Percentiles rank a stretch among this genome's conserved stretches.
phyloP scores from a whole-genome alignment of 441 rosid genomes.

The Adansonia grandidieri region DNA sequence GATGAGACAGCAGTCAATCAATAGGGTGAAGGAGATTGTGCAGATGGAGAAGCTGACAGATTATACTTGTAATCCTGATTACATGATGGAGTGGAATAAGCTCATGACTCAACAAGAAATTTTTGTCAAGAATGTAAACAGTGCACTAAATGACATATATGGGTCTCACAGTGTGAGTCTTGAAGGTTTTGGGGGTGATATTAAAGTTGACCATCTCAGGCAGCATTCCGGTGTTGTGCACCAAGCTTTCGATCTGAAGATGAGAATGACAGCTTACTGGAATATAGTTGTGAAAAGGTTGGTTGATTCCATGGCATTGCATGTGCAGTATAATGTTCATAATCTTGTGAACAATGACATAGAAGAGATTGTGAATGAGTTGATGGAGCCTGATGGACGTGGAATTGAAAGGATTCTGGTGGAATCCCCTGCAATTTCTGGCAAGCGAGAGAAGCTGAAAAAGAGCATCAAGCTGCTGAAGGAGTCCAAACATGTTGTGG shows the following conservation, averaged over 20 bases:
- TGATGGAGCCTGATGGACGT: conserved; percentile 28
- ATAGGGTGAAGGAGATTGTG: conserved; percentile 27
- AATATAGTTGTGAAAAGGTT: conserved; percentile 40
- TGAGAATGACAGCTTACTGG: conserved; percentile 31
- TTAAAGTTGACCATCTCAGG: conserved; percentile 12
- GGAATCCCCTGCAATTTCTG: conserved; percentile 5
- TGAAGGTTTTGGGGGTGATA: conserved; percentile 23
- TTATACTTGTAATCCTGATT: conserved; percentile 37
- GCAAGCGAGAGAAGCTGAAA: conserved; percentile 41
- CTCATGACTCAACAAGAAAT: conserved; percentile 23
- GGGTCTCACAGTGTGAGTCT: not conserved
- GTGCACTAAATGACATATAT: accelerated
- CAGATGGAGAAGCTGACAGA: conserved; percentile 33
- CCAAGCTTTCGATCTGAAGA: conserved; percentile 44
- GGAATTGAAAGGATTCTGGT: conserved; percentile 35
- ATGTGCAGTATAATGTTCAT: conserved; percentile 29
- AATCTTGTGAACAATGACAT: conserved; percentile 37
- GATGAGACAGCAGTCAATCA: not conserved
- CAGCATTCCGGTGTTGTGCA: not conserved
- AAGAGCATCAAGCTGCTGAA: conserved; percentile 34
- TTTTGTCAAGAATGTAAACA: not conserved
- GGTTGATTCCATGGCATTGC: conserved; percentile 37
- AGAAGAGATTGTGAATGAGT: conserved; percentile 28
- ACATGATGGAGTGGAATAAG: conserved; percentile 30
- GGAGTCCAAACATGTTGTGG: conserved; percentile 40